Percentiles rank a stretch among this genome's conserved stretches.
phyloP scores from a whole-genome alignment of 2,329 filamentous ascomycete species.

The Aureobasidium pullulans region DNA sequence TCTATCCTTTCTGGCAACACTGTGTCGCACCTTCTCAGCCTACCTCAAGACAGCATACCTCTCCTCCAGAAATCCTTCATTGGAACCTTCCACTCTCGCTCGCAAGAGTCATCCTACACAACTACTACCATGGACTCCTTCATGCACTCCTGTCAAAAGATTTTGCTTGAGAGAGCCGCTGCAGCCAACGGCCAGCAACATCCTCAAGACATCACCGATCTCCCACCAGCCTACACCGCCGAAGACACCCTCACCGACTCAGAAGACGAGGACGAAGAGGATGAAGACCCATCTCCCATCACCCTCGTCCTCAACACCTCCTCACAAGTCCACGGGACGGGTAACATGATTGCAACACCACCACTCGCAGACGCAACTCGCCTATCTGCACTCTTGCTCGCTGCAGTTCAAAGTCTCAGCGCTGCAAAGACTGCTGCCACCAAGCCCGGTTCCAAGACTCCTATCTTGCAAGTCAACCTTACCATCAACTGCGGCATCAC shows the following conservation, averaged over 20 bases:
- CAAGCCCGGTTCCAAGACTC: conserved; percentile 33
- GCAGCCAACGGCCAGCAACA: conserved; percentile 10
- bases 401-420: conserved; percentile 38
- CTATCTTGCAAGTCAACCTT: conserved; percentile 42
- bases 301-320: conserved; percentile 43
- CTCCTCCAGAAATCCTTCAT: background rate
- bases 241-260: conserved; percentile 11
- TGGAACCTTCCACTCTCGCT: background rate
- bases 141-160: conserved; percentile 20
- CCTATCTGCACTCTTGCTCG: conserved; percentile 40
- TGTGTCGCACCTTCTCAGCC: background rate
- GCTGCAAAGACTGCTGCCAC: conserved; percentile 23
- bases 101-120: background rate
- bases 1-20: background rate
- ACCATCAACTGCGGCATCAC: conserved; percentile 30
- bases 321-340: conserved; percentile 39
- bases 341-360: conserved; percentile 43
- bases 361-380: conserved; percentile 32
- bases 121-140: conserved; percentile 20
- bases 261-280: conserved; percentile 16
- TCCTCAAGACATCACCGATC: conserved; percentile 11
- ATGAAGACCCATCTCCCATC: conserved; percentile 31
- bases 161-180: conserved; percentile 21
- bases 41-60: background rate
- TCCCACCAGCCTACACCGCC: conserved; percentile 20